Base-by-base conservation (phyloP, 1,284 basidiomycete species). In the Malassezia equina region DNA sequence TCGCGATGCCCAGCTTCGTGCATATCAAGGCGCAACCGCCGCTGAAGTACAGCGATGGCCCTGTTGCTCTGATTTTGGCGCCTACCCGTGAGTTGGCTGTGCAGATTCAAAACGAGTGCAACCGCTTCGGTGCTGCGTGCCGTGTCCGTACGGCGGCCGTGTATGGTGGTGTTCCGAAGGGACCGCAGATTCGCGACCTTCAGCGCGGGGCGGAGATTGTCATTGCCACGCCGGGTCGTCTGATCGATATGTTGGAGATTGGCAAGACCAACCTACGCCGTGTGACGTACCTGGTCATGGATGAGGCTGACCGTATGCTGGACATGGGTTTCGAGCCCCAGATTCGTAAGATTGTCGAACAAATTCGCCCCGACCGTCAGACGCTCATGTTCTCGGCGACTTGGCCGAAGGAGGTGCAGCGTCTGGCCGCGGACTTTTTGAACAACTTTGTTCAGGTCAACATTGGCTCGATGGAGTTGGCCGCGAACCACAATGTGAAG, bases 301-400 rank as follows among this genome's bases (percentile, higher is more conserved):
- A 98, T 77, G 94, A 98, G 78, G 93, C 93, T 53, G 93, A 96
- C 79, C 87, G 90, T 67, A 93, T 93, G 89, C 81, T 93, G 63
- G 89, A 93, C 79, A 93, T 93, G 90, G 90, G 93, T 82, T 98
- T 98, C 79, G 93, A 98, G 79, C 93, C 93, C 56, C 93, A 98
- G 77, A 98, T 98, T 75, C 83, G 91, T 76, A 98, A 98, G 80
- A 95, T 96, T 69, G 86, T 98, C 65, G 81, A 85, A 66, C 93
- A 98, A 78, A 94, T 95, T 71, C 84, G 91, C 41, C 91, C 90
- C 36, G 91, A 95, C 78, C 84, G 90, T 73, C 91, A 95, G 75
- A 78, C 77, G 43, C 73, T 77, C 65, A 78, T 78, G 77, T 99
- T 99, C 81, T 95, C 90, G 53, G 93, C 93, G 23, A 99, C 94